These are phyloP conservation scores for Stephania cephalantha DNA, from an alignment of 164 flowering plant genomes.

Conservation along the genomic window DNA sequence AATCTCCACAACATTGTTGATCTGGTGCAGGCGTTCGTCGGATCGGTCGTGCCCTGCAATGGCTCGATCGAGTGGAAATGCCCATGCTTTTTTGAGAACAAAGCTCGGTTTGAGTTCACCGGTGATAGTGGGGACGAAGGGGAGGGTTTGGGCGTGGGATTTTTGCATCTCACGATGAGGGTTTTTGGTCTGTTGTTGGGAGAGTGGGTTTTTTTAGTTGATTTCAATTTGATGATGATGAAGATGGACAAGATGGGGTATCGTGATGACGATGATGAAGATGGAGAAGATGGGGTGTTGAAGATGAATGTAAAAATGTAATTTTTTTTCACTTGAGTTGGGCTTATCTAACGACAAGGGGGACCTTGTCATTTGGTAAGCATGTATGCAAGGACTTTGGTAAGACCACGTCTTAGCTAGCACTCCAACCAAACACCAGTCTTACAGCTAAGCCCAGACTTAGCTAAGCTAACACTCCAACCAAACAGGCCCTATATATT, in stretches of 20 bases:
- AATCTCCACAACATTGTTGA: conserved; percentile 79
- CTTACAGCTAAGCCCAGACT: too few species aligned
- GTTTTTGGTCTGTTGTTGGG: background rate
- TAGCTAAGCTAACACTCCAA: too few species aligned
- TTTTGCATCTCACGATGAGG: conserved; percentile 59
- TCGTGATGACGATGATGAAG: too few species aligned
- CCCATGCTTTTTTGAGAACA: conserved; percentile 72
- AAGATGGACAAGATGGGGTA: too few species aligned
- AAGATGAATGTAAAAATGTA: too few species aligned
- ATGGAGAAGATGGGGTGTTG: too few species aligned
- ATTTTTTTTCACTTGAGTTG: too few species aligned
- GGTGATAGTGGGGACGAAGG: conserved; percentile 23
- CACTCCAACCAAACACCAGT: too few species aligned
- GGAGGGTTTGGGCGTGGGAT: conserved; percentile 70
- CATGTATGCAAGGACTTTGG: too few species aligned
- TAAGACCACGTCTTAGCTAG: too few species aligned
- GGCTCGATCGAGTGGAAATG: conserved; percentile 78
- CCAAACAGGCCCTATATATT: background rate
- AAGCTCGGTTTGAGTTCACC: conserved; percentile 66
- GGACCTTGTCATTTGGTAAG: too few species aligned
- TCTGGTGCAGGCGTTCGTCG: conserved; percentile 74
- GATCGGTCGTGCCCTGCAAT: conserved; percentile 63
- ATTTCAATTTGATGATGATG: background rate
- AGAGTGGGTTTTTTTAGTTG: background rate
- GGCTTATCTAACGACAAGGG: too few species aligned